A percentile compares a stretch with the other conserved stretches of the same genome.
These are phyloP conservation scores for Rosa rugosa DNA, from an alignment of 306 rosid genomes.

Conservation along the genomic window DNA sequence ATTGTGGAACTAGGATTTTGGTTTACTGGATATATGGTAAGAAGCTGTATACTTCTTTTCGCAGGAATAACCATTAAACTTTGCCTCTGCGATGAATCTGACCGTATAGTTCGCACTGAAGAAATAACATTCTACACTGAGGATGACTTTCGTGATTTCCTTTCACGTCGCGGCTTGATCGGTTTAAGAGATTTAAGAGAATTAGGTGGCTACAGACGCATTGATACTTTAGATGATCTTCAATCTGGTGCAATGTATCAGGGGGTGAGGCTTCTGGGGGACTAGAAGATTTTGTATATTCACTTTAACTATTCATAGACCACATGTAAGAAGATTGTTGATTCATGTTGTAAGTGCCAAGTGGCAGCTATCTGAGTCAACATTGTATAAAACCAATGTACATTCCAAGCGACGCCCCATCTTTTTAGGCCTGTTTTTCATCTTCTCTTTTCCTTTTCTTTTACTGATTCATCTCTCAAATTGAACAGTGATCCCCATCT, in stretches of 20 bases:
- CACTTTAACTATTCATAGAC: not conserved
- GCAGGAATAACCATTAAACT: conserved; percentile 49
- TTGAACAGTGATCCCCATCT: conserved; percentile 2
- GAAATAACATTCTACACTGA: conserved; percentile 70
- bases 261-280: conserved; percentile 48
- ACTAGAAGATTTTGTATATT: conserved; percentile 15
- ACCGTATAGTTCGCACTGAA: conserved; percentile 62
- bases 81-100: conserved; percentile 67
- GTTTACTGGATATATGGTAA: conserved; percentile 1
- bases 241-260: conserved; percentile 73
- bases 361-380: not conserved
- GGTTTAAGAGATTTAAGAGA: conserved; percentile 68
- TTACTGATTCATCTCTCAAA: conserved; percentile 21
- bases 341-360: conserved; percentile 12
- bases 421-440: not conserved
- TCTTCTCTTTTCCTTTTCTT: not conserved
- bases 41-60: conserved; percentile 1
- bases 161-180: conserved; percentile 58
- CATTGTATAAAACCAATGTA: conserved; percentile 3
- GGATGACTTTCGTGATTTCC: conserved; percentile 73
- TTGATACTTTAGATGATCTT: conserved; percentile 76
- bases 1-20: not conserved
- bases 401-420: not conserved
- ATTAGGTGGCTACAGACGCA: conserved; percentile 59
- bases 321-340: not conserved